Percentiles rank a stretch among this genome's conserved stretches.
Conservation (phyloP, 805 yeast species). For the Spathaspora passalidarum region DNA sequence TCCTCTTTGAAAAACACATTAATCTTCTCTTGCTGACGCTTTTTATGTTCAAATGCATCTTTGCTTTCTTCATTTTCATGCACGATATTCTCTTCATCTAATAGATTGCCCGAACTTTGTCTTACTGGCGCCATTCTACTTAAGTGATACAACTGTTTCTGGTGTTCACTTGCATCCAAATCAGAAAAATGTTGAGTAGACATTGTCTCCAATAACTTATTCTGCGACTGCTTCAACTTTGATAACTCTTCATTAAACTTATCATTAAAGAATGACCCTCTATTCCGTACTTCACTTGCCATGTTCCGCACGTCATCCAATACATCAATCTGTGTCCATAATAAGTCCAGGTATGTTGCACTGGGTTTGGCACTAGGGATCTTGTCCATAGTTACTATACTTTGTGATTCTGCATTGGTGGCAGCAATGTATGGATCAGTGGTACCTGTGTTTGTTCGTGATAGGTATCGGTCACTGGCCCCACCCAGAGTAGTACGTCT, state of each 20-base stretch:
- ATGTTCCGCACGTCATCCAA: slow-evolving; percentile 72
- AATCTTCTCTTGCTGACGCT: slow-evolving; percentile 22
- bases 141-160: slow-evolving; percentile 18
- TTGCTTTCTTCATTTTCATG: slow-evolving; percentile 6
- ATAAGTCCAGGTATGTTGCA: slow-evolving; percentile 66
- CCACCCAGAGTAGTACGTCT: background rate
- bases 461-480: background rate
- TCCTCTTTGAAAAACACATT: slow-evolving; percentile 23
- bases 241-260: slow-evolving; percentile 50
- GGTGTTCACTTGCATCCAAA: slow-evolving; percentile 15
- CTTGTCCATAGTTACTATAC: slow-evolving; percentile 38
- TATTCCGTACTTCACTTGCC: slow-evolving; percentile 43
- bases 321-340: slow-evolving; percentile 87
- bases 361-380: slow-evolving; percentile 55
- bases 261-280: slow-evolving; percentile 49
- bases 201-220: slow-evolving; percentile 31
- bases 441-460: slow-evolving; percentile 15
- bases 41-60: slow-evolving; percentile 21
- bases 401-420: slow-evolving; percentile 9
- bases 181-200: slow-evolving; percentile 25
- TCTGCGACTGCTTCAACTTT: slow-evolving; percentile 57
- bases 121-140: background rate
- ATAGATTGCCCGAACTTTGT: slow-evolving; percentile 1
- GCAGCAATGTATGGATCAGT: slow-evolving; percentile 11
- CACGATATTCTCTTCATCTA: slow-evolving; percentile 15